Conservation (phyloP, 176 grass and related monocot genomes). For the Aegilops sharonensis region DNA sequence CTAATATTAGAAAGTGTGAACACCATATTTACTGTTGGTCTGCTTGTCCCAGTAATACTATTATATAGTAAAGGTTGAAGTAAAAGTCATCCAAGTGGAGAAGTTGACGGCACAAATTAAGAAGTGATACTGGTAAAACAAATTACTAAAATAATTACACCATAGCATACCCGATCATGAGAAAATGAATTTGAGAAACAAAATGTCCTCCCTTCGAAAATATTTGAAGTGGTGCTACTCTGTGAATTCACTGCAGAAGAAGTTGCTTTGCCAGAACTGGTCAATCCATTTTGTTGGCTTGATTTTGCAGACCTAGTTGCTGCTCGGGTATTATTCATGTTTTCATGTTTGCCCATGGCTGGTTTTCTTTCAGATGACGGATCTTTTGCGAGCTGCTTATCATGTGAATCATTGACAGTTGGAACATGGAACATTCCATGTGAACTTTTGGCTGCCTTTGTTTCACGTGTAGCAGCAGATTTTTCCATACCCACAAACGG, state of each 20-base stretch:
- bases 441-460: conserved; percentile 46
- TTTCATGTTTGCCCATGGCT: conserved; percentile 42
- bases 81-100: conserved; percentile 9
- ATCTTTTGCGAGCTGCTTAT: conserved; percentile 46
- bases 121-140: conserved; percentile 11
- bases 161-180: conserved; percentile 56
- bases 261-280: conserved; percentile 31
- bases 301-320: conserved; percentile 50
- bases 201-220: conserved; percentile 76
- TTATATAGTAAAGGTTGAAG: conserved; percentile 6
- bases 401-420: conserved; percentile 37
- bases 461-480: conserved; percentile 41
- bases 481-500: conserved; percentile 43
- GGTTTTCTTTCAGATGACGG: conserved; percentile 50
- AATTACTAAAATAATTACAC: conserved; percentile 8
- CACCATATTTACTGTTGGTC: conserved; percentile 19
- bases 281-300: conserved; percentile 35
- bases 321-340: conserved; percentile 21
- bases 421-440: conserved; percentile 37
- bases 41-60: background rate
- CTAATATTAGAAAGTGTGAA: background rate
- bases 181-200: conserved; percentile 89
- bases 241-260: conserved; percentile 31
- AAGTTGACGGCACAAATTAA: background rate
- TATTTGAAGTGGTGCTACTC: conserved; percentile 57